Percentiles rank a stretch among this genome's conserved stretches.
Evolutionary conservation across 75 land plant species (phyloP).

Genomic region (Gnetum montanum): DNA sequence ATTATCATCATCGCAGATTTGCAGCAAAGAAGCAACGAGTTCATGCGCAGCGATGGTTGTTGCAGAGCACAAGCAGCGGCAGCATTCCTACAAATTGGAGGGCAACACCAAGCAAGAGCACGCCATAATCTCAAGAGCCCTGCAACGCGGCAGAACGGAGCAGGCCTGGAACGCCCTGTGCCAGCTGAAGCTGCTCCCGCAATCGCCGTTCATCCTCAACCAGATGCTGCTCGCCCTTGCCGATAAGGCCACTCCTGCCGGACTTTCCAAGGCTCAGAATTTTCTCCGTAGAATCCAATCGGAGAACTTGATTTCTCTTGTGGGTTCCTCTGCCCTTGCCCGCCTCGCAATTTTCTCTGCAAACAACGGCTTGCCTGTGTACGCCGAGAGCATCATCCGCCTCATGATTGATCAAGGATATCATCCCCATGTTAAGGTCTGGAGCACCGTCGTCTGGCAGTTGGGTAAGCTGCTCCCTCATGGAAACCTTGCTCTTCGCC

Average conservation of each 20-base stretch:
- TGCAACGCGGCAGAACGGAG: no score
- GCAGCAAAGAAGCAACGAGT: no score
- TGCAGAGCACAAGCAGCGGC: no score
- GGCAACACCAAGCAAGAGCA: no score
- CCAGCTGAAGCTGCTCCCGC: no score
- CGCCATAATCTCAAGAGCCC: no score
- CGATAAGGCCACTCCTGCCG: constrained; percentile 26
- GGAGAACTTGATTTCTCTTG: neutral
- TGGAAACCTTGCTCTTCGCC: constrained; percentile 15
- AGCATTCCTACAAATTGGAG: no score
- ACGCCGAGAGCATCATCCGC: constrained; percentile 19
- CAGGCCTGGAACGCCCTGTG: no score
- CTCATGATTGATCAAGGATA: constrained; percentile 22
- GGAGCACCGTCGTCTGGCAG: constrained; percentile 35
- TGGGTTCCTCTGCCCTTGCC: constrained; percentile 26
- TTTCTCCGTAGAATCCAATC: constrained; percentile 11
- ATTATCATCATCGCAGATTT: no score
- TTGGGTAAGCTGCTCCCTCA: constrained; percentile 22
- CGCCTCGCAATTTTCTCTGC: constrained; percentile 34
- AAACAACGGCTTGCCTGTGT: constrained; percentile 26
- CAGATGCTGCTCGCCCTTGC: no score
- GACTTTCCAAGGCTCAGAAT: constrained; percentile 26
- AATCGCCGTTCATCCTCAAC: no score
- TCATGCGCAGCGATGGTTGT: no score
- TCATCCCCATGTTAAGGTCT: constrained; percentile 36